Conservation (phyloP, 1,139 yeast species). For the Williopsis jadinii region DNA sequence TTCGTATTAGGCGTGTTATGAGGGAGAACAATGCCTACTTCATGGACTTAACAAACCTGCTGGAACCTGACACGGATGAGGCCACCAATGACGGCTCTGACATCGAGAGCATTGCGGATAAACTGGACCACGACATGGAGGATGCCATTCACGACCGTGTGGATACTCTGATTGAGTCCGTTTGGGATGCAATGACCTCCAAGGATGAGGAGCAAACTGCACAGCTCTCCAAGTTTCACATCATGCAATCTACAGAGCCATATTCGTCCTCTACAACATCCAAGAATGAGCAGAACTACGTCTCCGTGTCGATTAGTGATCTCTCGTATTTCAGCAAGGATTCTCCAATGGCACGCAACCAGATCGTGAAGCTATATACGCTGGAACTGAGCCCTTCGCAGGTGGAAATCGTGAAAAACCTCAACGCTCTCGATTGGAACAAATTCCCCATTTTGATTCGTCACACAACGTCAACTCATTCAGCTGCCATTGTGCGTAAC, state of each 20-base stretch:
- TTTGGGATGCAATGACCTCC: conserved; percentile 45
- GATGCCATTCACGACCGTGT: conserved; percentile 24
- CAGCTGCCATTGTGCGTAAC: conserved; percentile 70
- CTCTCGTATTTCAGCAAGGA: conserved; percentile 16
- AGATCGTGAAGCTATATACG: conserved; percentile 26
- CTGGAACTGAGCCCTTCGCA: conserved; percentile 39
- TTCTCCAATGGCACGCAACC: conserved; percentile 8
- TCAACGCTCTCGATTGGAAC: conserved; percentile 58
- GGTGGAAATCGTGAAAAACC: conserved; percentile 41
- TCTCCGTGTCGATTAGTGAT: conserved; percentile 8
- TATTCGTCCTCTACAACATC: not conserved
- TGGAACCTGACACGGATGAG: conserved; percentile 9
- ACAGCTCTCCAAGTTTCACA: conserved; percentile 12
- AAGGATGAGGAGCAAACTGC: conserved; percentile 15
- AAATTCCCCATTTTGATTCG: conserved; percentile 68
- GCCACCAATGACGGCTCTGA: conserved; percentile 6
- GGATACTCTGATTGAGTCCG: conserved; percentile 38
- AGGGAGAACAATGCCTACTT: conserved; percentile 27
- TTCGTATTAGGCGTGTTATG: conserved; percentile 24
- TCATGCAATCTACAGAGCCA: conserved; percentile 1
- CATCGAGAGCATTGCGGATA: conserved; percentile 7
- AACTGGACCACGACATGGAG: conserved; percentile 17
- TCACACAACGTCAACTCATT: conserved; percentile 62
- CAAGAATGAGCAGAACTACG: not conserved
- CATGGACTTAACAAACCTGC: conserved; percentile 17